Evolutionary conservation across 345 rosid species (phyloP).

Genomic region (Laguncularia racemosa): DNA sequence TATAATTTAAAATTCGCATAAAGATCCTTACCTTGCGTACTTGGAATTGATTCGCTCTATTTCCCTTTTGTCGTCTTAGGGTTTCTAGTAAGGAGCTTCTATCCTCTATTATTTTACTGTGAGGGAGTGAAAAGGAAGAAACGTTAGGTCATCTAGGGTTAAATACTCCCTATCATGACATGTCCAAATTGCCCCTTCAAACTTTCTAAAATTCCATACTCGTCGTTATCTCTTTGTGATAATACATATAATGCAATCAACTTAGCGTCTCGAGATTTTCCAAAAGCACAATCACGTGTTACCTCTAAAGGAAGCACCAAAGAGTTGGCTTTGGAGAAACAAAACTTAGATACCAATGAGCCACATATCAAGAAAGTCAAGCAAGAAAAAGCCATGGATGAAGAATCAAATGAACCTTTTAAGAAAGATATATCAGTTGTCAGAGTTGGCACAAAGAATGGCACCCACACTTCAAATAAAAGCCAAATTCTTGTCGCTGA

Average conservation of each 20-base stretch:
- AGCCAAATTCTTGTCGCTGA: slow-evolving; percentile 15
- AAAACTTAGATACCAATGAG: slow-evolving; percentile 13
- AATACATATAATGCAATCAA: slow-evolving; percentile 54
- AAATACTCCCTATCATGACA: too few species aligned
- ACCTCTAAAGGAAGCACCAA: slow-evolving; percentile 21
- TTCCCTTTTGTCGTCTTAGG: too few species aligned
- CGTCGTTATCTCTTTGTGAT: too few species aligned
- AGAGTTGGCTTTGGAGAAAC: slow-evolving; percentile 20
- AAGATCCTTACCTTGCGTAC: too few species aligned
- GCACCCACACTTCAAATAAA: slow-evolving; percentile 23
- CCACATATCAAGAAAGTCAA: slow-evolving; percentile 19
- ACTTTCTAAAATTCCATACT: too few species aligned
- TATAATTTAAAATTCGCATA: too few species aligned
- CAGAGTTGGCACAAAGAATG: slow-evolving; percentile 15
- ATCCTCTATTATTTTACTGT: too few species aligned
- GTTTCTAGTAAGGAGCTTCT: too few species aligned
- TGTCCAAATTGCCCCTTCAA: too few species aligned
- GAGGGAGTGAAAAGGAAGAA: too few species aligned
- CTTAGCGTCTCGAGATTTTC: slow-evolving; percentile 59
- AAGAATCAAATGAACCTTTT: slow-evolving; percentile 13
- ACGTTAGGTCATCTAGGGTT: too few species aligned
- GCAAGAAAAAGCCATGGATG: slow-evolving; percentile 26
- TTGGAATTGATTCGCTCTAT: too few species aligned
- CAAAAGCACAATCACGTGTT: slow-evolving; percentile 23
- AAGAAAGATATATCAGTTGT: slow-evolving; percentile 24